Percentiles rank a stretch among this genome's conserved stretches.
Conservation (phyloP, 2,329 filamentous ascomycete species). For the Xylaria sp. region DNA sequence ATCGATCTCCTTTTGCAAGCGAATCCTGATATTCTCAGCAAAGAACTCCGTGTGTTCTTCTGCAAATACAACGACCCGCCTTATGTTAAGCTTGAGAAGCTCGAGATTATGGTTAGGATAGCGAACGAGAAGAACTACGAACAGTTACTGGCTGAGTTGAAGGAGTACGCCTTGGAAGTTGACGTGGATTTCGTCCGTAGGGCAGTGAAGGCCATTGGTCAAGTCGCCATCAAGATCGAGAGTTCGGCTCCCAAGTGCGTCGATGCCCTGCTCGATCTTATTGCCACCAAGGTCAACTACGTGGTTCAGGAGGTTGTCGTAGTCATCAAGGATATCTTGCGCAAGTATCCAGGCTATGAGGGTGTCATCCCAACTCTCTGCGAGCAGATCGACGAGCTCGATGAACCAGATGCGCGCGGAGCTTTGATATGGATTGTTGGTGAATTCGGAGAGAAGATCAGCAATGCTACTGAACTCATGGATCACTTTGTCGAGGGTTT, state of each 20-base stretch:
- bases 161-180: conserved; percentile 95
- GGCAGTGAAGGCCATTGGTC: conserved; percentile 91
- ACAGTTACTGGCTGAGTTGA: conserved; percentile 86
- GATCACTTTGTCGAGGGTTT: conserved; percentile 89
- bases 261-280: conserved; percentile 85
- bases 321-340: conserved; percentile 98
- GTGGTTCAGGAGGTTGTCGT: conserved; percentile 97
- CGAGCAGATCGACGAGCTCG: conserved; percentile 92
- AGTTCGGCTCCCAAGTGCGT: conserved; percentile 92
- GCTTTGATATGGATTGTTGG: conserved; percentile 98
- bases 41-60: conserved; percentile 97
- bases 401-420: conserved; percentile 85
- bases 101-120: conserved; percentile 99
- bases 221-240: conserved; percentile 98
- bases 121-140: conserved; percentile 96
- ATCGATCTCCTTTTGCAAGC: conserved; percentile 95
- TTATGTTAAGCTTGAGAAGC: conserved; percentile 94
- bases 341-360: conserved; percentile 96
- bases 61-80: conserved; percentile 99
- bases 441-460: conserved; percentile 98
- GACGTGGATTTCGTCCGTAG: conserved; percentile 98
- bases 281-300: conserved; percentile 97
- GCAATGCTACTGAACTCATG: conserved; percentile 93
- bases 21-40: conserved; percentile 92
- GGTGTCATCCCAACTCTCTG: conserved; percentile 96